Percentiles rank a stretch among this genome's conserved stretches.
Evolutionary conservation across 2,329 filamentous ascomycete genomes (phyloP).

Genomic region (Neophaeococcomyces aloes): DNA sequence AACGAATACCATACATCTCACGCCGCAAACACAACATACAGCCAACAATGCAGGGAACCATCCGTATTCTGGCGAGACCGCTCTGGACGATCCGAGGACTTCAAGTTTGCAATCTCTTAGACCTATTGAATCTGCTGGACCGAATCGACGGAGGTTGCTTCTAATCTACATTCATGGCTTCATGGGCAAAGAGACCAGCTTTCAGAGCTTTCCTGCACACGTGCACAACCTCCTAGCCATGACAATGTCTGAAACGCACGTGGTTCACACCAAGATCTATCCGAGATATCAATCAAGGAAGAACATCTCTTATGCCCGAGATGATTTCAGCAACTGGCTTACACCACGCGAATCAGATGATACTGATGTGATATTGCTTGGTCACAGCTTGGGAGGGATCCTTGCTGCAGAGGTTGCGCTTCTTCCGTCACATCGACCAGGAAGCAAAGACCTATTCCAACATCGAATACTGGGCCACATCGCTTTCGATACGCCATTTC

Average conservation of each 20-base stretch:
- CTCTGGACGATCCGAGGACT: constrained; percentile 20
- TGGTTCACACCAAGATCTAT: constrained; percentile 66
- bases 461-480: constrained; percentile 72
- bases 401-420: constrained; percentile 69
- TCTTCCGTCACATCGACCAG: constrained; percentile 31
- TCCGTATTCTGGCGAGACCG: constrained; percentile 12
- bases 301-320: constrained; percentile 53
- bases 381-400: constrained; percentile 84
- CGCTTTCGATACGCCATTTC: constrained; percentile 74
- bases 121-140: constrained; percentile 23
- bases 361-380: constrained; percentile 72
- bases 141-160: constrained; percentile 48
- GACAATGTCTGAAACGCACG: constrained; percentile 59
- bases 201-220: constrained; percentile 78
- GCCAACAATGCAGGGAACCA: neutral
- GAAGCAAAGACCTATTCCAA: constrained; percentile 40
- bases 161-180: constrained; percentile 84
- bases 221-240: constrained; percentile 64
- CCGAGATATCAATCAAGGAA: constrained; percentile 34
- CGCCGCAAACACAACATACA: neutral
- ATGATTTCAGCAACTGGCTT: constrained; percentile 75
- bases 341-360: constrained; percentile 60
- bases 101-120: constrained; percentile 26
- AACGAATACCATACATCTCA: constrained; percentile 7
- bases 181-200: constrained; percentile 78